Base-by-base conservation (phyloP, 2,329 filamentous ascomycete genomes). In the Fusarium luffae region DNA sequence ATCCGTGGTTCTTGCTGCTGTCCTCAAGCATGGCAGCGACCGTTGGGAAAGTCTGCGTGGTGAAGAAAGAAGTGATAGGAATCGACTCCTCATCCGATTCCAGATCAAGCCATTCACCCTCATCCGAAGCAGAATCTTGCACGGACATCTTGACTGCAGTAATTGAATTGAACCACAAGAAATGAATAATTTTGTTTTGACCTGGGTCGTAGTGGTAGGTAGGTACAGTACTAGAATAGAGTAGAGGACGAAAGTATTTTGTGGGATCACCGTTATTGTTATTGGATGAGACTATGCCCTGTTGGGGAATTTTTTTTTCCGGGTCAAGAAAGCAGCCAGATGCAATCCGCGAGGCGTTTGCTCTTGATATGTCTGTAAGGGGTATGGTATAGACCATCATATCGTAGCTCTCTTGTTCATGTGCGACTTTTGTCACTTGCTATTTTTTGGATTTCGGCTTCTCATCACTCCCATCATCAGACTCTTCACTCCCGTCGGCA, bases 11-110 rank as follows among this genome's bases (percentile, higher is more conserved):
- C 51, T 89, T 84, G 74, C 87, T 90, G 85, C 89, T 92, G 76
- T 93, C 84, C 37, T 84, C 81, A 47, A 94, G 82, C 90, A 94
- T 93, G 21, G 85, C 83, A 28, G 80, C 78, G 37, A 89, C 85
- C 74, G 90, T 87, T 10, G 87, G 80, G 75, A 93, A 94, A 40
- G 88, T 86, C 64, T 86, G 82, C 59, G 89, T 85, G 71, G 91
- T 90, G 67, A 94, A 86, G 34, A 94, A 83, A 21, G 91, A 93
- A 50, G 91, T 83, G 60, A 93, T 84, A 21, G 85, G 81, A 27
- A 89, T 82, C 6, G 84, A 80, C 69, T 91, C 86, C 73, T 90
- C 86, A 56, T 93, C 91, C 7, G 85, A 83, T 73, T 92, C 90
- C 27, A 85, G 74, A 60, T 86, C 84, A 50, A 83, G 80, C 85